Evolutionary conservation across 2,329 filamentous ascomycete species (phyloP), one percentile per base, ranked within the genome.

Genomic region (Scedosporium boydii): DNA sequence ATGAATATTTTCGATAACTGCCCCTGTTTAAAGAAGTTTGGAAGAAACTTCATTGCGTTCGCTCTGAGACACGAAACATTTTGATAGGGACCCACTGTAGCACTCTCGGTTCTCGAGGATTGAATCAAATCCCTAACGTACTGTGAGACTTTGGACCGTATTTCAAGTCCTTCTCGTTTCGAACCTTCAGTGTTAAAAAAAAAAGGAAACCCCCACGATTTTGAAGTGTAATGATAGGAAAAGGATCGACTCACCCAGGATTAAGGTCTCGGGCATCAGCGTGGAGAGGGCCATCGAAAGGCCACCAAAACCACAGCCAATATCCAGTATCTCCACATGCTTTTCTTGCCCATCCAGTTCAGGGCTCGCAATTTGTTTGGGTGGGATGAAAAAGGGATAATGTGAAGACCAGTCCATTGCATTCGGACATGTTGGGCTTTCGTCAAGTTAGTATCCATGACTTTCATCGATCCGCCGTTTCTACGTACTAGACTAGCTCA

Each of bases 31-130:
- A 99, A 98, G 80, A 97, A 96, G 72, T 99, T 98, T 65, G 96
- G 93, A n/a, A 99, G 80, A 75, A 98, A 99, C 74, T 99, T 99
- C 95, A 99, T 99, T 4, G 91, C 91, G 78, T 99, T 99, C 67
- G 91, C 90, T 65, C 95, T 88, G 58, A 99, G 80, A 71, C 91
- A 96, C 41, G 89, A 87, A 61, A 93, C 88, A 73, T 99, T 99
- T 71, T 96, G 88, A 74, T 91, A 98, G 29, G 73, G 71, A 5
- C 78, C 77, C 5, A 77, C 70, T 66, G 84, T 82, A 16, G n/a
- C n/a, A 34, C 38, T 38, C 70, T 93, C 87, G 12, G 80, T 77
- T 3, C 95, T 87, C 18, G 98, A 81, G 4, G 93, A 93, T 67
- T 85, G 85, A 72, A 96, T 90, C 70, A 92, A 88, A 67, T 96